Evolutionary conservation across 2,329 filamentous ascomycete genomes (phyloP).

Genomic region (Colletotrichum nymphaeae): DNA sequence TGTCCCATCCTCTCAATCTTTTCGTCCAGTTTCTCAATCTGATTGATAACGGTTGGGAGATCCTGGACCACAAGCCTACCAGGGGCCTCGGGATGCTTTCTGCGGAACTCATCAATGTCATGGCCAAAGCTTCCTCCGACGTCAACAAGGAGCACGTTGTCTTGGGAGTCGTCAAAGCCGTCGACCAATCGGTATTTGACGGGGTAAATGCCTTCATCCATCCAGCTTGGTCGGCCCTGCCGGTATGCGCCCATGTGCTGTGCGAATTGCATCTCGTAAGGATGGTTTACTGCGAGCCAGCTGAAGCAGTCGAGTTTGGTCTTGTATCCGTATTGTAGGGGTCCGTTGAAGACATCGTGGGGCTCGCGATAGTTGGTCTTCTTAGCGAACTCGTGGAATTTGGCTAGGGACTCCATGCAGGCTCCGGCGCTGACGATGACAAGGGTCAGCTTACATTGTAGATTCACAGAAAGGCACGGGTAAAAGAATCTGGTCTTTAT

Average conservation of each 20-base stretch:
- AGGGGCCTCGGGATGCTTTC: constrained; percentile 46
- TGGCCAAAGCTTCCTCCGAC: constrained; percentile 50
- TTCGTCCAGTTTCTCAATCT: constrained; percentile 43
- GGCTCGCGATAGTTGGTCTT: constrained; percentile 44
- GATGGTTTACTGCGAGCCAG: background rate
- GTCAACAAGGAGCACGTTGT: constrained; percentile 46
- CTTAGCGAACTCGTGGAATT: constrained; percentile 45
- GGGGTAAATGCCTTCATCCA: constrained; percentile 45
- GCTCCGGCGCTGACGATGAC: constrained; percentile 36
- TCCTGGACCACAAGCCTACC: constrained; percentile 60
- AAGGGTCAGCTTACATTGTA: background rate
- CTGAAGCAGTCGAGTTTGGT: constrained; percentile 38
- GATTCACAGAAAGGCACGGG: too few species aligned
- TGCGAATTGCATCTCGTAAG: constrained; percentile 11
- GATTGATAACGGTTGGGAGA: constrained; percentile 50
- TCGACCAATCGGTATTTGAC: constrained; percentile 45
- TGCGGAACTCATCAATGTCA: constrained; percentile 47
- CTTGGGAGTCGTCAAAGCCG: constrained; percentile 39
- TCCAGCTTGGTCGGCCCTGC: constrained; percentile 48
- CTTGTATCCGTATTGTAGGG: constrained; percentile 47
- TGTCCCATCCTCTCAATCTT: constrained; percentile 51
- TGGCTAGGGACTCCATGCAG: constrained; percentile 16
- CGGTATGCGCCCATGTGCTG: constrained; percentile 45
- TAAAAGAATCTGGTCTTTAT: too few species aligned
- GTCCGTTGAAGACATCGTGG: constrained; percentile 41